Conservation (phyloP, 192 early-diverging fungal species). For the Podochytrium sp. region DNA sequence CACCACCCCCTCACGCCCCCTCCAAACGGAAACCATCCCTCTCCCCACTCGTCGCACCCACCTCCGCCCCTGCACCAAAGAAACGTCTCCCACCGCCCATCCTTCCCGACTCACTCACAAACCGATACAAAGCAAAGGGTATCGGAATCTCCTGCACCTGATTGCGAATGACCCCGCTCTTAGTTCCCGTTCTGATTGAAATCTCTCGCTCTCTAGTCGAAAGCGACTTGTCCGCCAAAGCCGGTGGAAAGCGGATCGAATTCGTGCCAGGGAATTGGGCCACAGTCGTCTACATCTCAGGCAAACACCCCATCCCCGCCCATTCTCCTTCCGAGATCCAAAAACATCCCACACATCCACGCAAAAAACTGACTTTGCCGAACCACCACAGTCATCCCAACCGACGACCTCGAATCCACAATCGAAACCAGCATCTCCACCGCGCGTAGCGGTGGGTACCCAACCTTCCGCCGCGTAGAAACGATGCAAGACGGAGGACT, state of each 20-base stretch:
- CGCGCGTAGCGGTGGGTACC: too few relatives aligned
- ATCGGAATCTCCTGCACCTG: too few relatives aligned
- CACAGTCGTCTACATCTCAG: slow-evolving; percentile 5
- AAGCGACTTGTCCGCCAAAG: not conserved
- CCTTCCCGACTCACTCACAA: not conserved
- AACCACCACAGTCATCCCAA: slow-evolving; percentile 12
- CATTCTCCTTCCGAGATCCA: too few relatives aligned
- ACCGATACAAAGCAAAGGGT: slow-evolving; percentile 25
- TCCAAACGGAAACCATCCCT: too few relatives aligned
- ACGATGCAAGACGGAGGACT: slow-evolving; percentile 4
- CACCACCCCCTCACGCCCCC: too few relatives aligned
- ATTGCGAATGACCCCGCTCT: not conserved
- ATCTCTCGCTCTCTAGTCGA: not conserved
- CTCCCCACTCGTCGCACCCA: too few relatives aligned
- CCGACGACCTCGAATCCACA: not conserved
- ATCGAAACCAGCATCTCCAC: not conserved
- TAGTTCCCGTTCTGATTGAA: not conserved
- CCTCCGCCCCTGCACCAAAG: not conserved
- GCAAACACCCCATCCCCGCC: too few relatives aligned
- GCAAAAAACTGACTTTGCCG: too few relatives aligned
- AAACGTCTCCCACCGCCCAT: slow-evolving; percentile 11
- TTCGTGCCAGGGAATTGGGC: slow-evolving; percentile 28
- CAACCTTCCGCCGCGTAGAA: too few relatives aligned
- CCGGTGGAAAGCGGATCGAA: slow-evolving; percentile 2
- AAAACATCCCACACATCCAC: too few relatives aligned